A percentile compares a stretch with the other conserved stretches of the same genome.
Conservation (phyloP, 108 stramenopile species). For the Nitzschia putrida region DNA sequence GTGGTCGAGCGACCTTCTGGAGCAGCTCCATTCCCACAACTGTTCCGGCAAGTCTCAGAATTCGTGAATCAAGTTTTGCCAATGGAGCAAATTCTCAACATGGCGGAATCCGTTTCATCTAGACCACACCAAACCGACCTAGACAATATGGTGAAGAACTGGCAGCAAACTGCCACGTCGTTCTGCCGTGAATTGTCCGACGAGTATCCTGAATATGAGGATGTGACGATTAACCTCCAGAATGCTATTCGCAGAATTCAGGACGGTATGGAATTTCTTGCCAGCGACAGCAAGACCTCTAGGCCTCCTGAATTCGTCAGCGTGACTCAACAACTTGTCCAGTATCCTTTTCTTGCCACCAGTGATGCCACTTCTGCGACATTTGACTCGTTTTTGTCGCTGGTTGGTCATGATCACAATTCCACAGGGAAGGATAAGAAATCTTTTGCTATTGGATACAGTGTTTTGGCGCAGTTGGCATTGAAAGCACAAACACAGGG, state of each 20-base stretch:
- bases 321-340: slow-evolving; percentile 14
- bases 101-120: slow-evolving; percentile 29
- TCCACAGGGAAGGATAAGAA: too few relatives aligned
- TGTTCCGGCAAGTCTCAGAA: slow-evolving; percentile 75
- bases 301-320: background rate
- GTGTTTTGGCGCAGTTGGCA: slow-evolving; percentile 17
- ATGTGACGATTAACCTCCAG: slow-evolving; percentile 69
- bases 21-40: slow-evolving; percentile 67
- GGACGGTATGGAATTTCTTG: slow-evolving; percentile 44
- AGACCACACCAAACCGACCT: background rate
- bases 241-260: slow-evolving; percentile 68
- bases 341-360: slow-evolving; percentile 20
- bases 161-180: slow-evolving; percentile 72
- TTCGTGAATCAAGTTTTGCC: slow-evolving; percentile 47
- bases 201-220: slow-evolving; percentile 70
- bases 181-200: slow-evolving; percentile 64
- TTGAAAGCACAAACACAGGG: slow-evolving; percentile 25
- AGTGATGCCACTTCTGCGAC: background rate
- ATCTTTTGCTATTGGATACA: slow-evolving; percentile 12
- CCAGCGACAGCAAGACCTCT: background rate
- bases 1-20: slow-evolving; percentile 67
- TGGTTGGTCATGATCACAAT: slow-evolving; percentile 4
- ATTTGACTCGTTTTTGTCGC: too few relatives aligned
- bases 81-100: slow-evolving; percentile 35
- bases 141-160: slow-evolving; percentile 60